Base-by-base conservation (phyloP, 306 rosid species). In the Nissolia schottii region DNA sequence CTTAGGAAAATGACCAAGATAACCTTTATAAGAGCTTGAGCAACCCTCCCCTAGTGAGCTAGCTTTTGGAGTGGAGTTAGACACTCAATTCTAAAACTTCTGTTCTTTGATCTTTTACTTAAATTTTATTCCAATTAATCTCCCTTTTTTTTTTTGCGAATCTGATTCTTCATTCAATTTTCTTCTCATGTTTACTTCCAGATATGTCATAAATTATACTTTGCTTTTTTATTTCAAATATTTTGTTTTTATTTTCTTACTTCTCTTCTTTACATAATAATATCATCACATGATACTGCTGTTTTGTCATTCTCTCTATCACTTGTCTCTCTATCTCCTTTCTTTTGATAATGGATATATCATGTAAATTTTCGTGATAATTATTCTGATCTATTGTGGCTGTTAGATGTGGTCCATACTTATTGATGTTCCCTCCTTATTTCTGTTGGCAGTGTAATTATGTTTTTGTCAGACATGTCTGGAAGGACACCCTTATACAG, bases 391-490 rank as follows among this genome's bases (percentile, higher is more conserved):
- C 35, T 59, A 16, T 41, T 28, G 37, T 57, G 15, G 35, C 31
- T 24, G 78, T 48, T 16, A 34, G 43, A 67, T 40, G 25, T 57
- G 27, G 32, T 66, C 55, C 64, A 60, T 50, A 43, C 34, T 49
- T 80, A 73, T 5, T 80, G 64, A 56, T 71, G 68, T 70, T 70
- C 54, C 50, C 54, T 78, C 62, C 79, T 81, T 43, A 67, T 53
- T 66, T 70, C 54, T 55, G 62, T 77, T 77, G 69, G 84, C 97
- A 93, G 98, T 74, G 85, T 93, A 40, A 75, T 82, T 70, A 85
- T 89, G 90, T 88, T 93, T 84, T 79, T 91, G 91, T 89, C 96
- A 23, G 98, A 93, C 81, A 93, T 93, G 98, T 80, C 97, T 7
- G 97, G 98, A 78, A 89, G 77, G 84, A 57, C 87, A 37, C 97